phyloP scores from a whole-genome alignment of 2,329 filamentous ascomycete species.

The Fusarium odoratissimum region DNA sequence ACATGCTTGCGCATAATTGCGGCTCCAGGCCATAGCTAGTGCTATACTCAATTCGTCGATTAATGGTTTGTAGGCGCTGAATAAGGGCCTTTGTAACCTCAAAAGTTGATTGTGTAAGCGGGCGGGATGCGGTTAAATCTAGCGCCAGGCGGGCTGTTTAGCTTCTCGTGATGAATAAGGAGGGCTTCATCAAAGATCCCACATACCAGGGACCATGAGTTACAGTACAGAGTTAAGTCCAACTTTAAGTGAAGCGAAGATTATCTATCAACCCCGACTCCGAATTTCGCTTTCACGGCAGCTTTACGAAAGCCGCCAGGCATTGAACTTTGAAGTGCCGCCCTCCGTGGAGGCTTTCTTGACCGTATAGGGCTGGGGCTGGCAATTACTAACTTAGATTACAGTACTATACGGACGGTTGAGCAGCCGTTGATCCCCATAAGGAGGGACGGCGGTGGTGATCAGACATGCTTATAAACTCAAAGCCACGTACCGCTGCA shows the following conservation, averaged over 20 bases:
- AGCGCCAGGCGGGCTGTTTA: constrained; percentile 1
- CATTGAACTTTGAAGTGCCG: constrained; percentile 16
- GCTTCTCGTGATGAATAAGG: constrained; percentile 7
- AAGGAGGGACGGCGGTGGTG: constrained; percentile 14
- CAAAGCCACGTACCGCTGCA: not conserved
- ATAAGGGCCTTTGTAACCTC: constrained; percentile 16
- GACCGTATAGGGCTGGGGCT: constrained; percentile 30
- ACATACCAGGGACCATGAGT: constrained; percentile 7
- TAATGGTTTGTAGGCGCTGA: not conserved
- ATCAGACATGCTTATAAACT: constrained; percentile 16
- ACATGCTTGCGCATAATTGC: not conserved
- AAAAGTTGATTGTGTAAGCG: constrained; percentile 26
- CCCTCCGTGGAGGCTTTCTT: not conserved
- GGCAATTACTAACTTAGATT: not conserved
- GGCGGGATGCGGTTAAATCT: constrained; percentile 19
- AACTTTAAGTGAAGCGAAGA: constrained; percentile 10
- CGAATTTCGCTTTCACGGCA: constrained; percentile 17
- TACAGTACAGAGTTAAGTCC: constrained; percentile 1
- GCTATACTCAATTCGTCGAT: not conserved
- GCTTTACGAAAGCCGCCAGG: not conserved
- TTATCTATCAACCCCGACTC: constrained; percentile 5
- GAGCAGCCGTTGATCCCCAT: constrained; percentile 9
- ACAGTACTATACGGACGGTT: not conserved
- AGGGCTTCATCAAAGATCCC: constrained; percentile 8
- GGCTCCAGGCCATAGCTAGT: not conserved